These are phyloP conservation scores for Selenicereus undatus DNA, from an alignment of 148 eudicot genomes.

Conservation along the genomic window DNA sequence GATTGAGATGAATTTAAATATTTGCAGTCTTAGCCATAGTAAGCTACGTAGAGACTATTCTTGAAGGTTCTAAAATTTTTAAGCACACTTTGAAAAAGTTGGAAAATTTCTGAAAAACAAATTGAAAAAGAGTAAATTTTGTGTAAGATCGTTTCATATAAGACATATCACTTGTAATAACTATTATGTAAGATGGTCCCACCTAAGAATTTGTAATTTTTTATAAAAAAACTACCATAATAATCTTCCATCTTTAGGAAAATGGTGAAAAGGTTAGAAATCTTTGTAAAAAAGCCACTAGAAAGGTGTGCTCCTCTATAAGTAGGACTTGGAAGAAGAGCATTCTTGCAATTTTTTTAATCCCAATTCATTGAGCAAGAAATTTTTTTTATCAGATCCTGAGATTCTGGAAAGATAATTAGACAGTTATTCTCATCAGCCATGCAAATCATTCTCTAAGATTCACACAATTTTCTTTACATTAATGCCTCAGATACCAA, in stretches of 20 bases:
- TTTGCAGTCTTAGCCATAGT: too few relatives aligned
- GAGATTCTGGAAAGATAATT: constrained; percentile 13
- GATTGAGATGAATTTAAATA: too few relatives aligned
- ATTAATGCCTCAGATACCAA: constrained; percentile 10
- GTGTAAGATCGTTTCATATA: too few relatives aligned
- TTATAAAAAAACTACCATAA: not conserved
- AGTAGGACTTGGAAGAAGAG: constrained; percentile 15
- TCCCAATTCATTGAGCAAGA: not conserved
- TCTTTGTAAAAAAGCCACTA: not conserved
- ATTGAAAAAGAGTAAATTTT: not conserved
- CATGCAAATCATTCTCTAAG: constrained; percentile 15
- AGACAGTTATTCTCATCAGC: not conserved
- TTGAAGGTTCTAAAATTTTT: too few relatives aligned
- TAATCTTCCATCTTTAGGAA: not conserved
- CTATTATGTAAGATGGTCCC: too few relatives aligned
- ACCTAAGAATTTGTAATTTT: too few relatives aligned
- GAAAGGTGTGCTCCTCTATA: constrained; percentile 8
- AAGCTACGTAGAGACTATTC: too few relatives aligned
- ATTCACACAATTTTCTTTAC: constrained; percentile 16
- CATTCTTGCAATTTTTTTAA: constrained; percentile 4
- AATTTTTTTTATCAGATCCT: too few relatives aligned
- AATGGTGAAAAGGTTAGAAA: not conserved
- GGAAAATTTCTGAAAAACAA: not conserved
- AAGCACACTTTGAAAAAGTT: not conserved
- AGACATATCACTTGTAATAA: too few relatives aligned